These are phyloP conservation scores for Microthyrium microscopicum DNA, from an alignment of 2,329 filamentous ascomycete genomes.

Conservation along the genomic window DNA sequence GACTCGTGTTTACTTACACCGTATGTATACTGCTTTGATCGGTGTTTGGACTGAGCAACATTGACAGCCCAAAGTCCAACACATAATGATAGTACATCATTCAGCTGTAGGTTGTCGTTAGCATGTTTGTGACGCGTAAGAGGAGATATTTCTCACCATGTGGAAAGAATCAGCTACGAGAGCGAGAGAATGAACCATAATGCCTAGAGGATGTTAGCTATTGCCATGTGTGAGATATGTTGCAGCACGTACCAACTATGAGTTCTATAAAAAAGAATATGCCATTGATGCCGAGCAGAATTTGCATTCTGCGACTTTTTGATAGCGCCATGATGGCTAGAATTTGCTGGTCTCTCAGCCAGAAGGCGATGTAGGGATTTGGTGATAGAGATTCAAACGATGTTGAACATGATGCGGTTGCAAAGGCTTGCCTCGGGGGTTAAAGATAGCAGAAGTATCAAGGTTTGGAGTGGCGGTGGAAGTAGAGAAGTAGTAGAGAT, in stretches of 20 bases:
- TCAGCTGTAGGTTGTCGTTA: no score
- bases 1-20: conserved; percentile 45
- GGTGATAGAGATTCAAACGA: neutral
- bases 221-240: neutral
- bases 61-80: conserved; percentile 94
- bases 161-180: conserved; percentile 95
- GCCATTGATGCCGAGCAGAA: conserved; percentile 81
- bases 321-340: conserved; percentile 63
- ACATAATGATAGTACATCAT: conserved; percentile 87
- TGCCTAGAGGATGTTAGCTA: conserved; percentile 36
- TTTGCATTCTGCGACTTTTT: conserved; percentile 79
- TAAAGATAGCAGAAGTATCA: no score
- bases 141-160: no score
- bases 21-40: conserved; percentile 84
- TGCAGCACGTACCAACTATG: conserved; percentile 40
- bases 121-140: conserved; percentile 19
- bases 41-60: conserved; percentile 63
- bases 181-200: conserved; percentile 78
- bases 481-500: no score
- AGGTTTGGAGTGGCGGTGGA: no score
- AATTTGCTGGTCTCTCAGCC: no score
- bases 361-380: no score
- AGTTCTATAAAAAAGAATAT: conserved; percentile 85
- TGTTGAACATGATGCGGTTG: no score
- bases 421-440: no score